Percentiles rank a stretch among this genome's conserved stretches.
phyloP scores from a whole-genome alignment of 805 yeast genomes.

The Metschnikowia picachoensis region DNA sequence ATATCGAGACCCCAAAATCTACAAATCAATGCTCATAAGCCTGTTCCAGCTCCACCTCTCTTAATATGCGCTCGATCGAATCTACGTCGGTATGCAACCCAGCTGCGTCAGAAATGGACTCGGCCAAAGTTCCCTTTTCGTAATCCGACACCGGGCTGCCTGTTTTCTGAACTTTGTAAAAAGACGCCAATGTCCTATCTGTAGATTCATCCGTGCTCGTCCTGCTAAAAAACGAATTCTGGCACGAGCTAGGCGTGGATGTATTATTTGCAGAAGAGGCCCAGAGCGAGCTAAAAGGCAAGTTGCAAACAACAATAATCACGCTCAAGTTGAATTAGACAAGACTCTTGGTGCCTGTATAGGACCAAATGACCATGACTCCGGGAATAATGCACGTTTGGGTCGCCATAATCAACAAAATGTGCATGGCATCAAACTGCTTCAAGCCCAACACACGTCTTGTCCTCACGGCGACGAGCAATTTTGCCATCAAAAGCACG shows the following conservation, averaged over 20 bases:
- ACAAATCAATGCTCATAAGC: not conserved
- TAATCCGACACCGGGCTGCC: constrained; percentile 8
- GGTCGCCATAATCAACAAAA: constrained; percentile 71
- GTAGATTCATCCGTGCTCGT: constrained; percentile 5
- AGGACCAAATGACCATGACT: constrained; percentile 56
- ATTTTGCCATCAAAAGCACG: constrained; percentile 57
- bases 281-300: constrained; percentile 89
- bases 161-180: constrained; percentile 6
- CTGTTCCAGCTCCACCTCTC: constrained; percentile 12
- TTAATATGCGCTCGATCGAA: constrained; percentile 14
- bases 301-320: constrained; percentile 61
- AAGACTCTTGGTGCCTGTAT: constrained; percentile 28
- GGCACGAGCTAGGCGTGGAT: constrained; percentile 19
- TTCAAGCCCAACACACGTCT: constrained; percentile 74
- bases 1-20: not conserved
- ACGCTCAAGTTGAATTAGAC: constrained; percentile 50
- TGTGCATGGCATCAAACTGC: constrained; percentile 80
- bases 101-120: constrained; percentile 8
- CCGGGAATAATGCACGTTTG: constrained; percentile 85
- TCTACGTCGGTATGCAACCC: constrained; percentile 10
- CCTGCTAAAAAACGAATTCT: constrained; percentile 14
- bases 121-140: constrained; percentile 12
- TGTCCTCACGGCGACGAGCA: constrained; percentile 62
- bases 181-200: constrained; percentile 2
- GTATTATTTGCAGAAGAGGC: constrained; percentile 64